Evolutionary conservation across 2,329 filamentous ascomycete species (phyloP).

Genomic region (Ascochyta pisi): DNA sequence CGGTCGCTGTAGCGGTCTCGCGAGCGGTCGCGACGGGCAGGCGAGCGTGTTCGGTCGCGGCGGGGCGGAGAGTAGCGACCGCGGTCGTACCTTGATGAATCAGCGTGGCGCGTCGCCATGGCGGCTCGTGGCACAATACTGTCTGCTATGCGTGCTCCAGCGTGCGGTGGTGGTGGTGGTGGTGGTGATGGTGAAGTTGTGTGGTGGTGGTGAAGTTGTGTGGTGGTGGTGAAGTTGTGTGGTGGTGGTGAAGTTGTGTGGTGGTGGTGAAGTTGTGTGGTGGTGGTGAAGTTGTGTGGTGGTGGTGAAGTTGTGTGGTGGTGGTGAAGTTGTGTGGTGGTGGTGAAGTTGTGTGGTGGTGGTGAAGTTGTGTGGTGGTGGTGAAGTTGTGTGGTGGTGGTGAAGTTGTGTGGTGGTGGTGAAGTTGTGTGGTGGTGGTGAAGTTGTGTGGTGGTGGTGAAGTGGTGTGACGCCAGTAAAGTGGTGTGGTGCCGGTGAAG

Average conservation of each 20-base stretch:
- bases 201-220: not conserved
- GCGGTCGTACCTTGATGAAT: conserved; percentile 68
- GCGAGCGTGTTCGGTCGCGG: conserved; percentile 63
- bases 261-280: too few relatives aligned
- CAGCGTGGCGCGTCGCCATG: conserved; percentile 69
- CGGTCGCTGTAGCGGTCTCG: conserved; percentile 54
- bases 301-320: too few relatives aligned
- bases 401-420: not conserved
- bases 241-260: not conserved
- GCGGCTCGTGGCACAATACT: conserved; percentile 36
- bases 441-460: not conserved
- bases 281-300: not conserved
- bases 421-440: too few relatives aligned
- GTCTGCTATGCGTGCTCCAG: conserved; percentile 1
- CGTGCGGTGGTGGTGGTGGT: not conserved
- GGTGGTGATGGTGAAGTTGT: not conserved
- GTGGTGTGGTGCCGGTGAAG: not conserved
- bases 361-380: too few relatives aligned
- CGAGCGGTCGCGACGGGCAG: conserved; percentile 24
- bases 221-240: too few relatives aligned
- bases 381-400: not conserved
- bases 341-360: too few relatives aligned
- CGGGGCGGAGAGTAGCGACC: conserved; percentile 49
- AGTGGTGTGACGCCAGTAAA: too few relatives aligned
- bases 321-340: not conserved